Evolutionary conservation across 2,329 filamentous ascomycete species (phyloP).

Genomic region (Fusarium fracticaudum): DNA sequence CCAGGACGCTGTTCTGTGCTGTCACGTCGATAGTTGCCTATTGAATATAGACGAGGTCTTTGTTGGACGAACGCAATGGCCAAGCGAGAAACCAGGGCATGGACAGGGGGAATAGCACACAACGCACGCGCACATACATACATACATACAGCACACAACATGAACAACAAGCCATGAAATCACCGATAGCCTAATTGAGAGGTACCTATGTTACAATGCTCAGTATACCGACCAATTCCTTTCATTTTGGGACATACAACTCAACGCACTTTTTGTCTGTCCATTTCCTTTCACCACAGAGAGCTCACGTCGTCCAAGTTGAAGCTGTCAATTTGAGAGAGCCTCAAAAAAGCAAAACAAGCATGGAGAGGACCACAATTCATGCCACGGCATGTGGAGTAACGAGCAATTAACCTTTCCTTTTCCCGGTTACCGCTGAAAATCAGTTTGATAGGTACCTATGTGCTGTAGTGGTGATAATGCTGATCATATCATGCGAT

Average conservation of each 20-base stretch:
- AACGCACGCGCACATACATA: background rate
- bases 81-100: conserved; percentile 6
- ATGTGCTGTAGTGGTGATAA: background rate
- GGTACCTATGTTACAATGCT: background rate
- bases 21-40: conserved; percentile 6
- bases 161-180: background rate
- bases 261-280: background rate
- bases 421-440: background rate
- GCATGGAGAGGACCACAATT: background rate
- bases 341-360: conserved; percentile 27
- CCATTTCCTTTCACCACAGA: background rate
- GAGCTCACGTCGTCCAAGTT: background rate
- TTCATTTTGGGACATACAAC: background rate
- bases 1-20: background rate
- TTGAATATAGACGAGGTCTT: background rate
- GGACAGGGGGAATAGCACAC: background rate
- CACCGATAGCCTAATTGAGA: background rate
- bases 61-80: background rate
- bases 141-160: background rate
- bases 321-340: background rate
- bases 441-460: background rate
- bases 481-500: background rate
- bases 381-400: background rate
- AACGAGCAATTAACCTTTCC: background rate
- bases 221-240: background rate